Percentiles rank a stretch among this genome's conserved stretches.
Conservation (phyloP, 495 filamentous ascomycete species). For the Daldinia caldariorum region DNA sequence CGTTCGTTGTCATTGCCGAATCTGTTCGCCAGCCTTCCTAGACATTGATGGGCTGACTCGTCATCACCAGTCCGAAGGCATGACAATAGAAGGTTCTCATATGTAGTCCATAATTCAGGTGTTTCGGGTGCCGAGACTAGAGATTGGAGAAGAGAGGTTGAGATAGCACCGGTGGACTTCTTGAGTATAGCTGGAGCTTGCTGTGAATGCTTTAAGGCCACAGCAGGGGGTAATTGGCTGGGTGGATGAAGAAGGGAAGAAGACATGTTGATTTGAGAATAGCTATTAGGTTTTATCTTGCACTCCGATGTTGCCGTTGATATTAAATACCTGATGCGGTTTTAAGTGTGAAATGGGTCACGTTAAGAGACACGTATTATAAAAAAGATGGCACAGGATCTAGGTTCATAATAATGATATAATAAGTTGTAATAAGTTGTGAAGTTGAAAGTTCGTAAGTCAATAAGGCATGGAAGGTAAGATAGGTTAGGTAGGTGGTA, state of each 20-base stretch:
- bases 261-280: conserved; percentile 50
- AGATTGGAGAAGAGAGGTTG: conserved; percentile 62
- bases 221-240: conserved; percentile 57
- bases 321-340: neutral
- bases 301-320: neutral
- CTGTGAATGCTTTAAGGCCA: conserved; percentile 76
- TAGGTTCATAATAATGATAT: neutral
- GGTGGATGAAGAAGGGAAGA: conserved; percentile 62
- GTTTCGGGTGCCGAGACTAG: conserved; percentile 70
- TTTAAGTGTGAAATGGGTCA: neutral
- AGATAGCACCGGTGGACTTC: conserved; percentile 56
- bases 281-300: neutral
- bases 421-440: neutral
- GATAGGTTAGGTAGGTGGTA: neutral
- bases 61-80: conserved; percentile 90
- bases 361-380: too few species aligned
- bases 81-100: conserved; percentile 85
- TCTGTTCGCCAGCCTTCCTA: conserved; percentile 76
- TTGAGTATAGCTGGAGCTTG: conserved; percentile 76
- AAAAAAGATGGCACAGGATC: neutral
- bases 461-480: neutral
- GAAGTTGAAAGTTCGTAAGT: neutral
- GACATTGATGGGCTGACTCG: conserved; percentile 73
- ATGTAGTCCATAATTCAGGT: conserved; percentile 78
- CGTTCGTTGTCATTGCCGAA: conserved; percentile 87